Percentiles rank a stretch among this genome's conserved stretches.
phyloP scores from a whole-genome alignment of 345 rosid genomes.

The Hypericum perforatum region DNA sequence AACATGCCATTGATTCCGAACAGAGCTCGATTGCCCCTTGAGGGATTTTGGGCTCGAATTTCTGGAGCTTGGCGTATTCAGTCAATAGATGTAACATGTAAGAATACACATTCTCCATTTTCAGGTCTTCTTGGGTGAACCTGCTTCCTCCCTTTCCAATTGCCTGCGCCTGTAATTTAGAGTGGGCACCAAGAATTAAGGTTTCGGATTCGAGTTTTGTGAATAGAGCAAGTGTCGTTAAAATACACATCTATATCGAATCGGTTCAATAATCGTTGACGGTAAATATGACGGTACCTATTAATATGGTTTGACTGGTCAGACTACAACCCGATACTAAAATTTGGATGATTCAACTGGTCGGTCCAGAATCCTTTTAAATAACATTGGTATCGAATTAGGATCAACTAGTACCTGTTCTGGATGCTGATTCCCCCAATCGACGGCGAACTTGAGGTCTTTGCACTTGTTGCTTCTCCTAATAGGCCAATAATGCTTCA shows the following conservation, averaged over 20 bases:
- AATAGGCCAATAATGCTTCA: slow-evolving; percentile 35
- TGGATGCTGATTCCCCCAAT: slow-evolving; percentile 26
- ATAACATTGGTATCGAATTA: no score
- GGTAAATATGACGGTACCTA: no score
- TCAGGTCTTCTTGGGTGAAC: background rate
- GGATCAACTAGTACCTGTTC: slow-evolving; percentile 10
- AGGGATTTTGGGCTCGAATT: background rate
- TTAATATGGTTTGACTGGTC: no score
- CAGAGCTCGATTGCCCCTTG: background rate
- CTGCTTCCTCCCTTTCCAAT: background rate
- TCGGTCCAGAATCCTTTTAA: no score
- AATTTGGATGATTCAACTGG: no score
- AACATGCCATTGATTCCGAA: slow-evolving; percentile 1
- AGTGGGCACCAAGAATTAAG: no score
- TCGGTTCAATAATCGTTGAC: no score
- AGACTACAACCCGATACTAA: no score
- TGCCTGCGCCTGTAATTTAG: background rate
- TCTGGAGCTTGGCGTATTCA: slow-evolving; percentile 2
- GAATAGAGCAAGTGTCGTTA: no score
- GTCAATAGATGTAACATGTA: background rate
- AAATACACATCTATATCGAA: no score
- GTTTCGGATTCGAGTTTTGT: no score
- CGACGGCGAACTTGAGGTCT: slow-evolving; percentile 25
- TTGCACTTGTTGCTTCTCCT: slow-evolving; percentile 11
- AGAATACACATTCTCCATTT: background rate